Conservation (phyloP, 202 grass and related monocot genomes). For the Carex sylvatica region DNA sequence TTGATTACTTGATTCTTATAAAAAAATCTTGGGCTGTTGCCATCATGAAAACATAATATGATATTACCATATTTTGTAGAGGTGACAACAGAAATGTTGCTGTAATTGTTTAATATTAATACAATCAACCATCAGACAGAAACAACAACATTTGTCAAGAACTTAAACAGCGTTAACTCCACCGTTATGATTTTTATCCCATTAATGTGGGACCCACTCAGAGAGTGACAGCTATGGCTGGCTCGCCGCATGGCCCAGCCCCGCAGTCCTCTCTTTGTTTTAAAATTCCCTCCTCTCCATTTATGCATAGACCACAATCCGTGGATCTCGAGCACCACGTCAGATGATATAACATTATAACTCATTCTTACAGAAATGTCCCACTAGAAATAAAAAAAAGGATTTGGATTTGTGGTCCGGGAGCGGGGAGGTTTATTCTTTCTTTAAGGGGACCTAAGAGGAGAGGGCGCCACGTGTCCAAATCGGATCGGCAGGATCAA, state of each 20-base stretch:
- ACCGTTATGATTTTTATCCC: slow-evolving; percentile 28
- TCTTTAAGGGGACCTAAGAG: not conserved
- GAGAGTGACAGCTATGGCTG: not conserved
- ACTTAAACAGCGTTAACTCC: slow-evolving; percentile 7
- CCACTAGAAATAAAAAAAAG: not conserved
- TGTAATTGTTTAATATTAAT: not conserved
- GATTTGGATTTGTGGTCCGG: not conserved
- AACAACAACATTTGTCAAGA: not conserved
- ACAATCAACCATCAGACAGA: not conserved
- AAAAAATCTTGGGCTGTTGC: not conserved
- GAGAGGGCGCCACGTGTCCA: slow-evolving; percentile 34
- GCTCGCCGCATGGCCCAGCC: not conserved
- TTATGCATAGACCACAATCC: too few species aligned
- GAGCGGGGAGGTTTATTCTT: not conserved
- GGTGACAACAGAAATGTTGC: not conserved
- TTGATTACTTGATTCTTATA: not conserved
- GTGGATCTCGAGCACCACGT: not conserved
- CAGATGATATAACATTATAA: not conserved
- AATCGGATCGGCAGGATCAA: slow-evolving; percentile 22
- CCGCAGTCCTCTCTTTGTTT: not conserved
- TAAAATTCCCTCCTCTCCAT: not conserved
- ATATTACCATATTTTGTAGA: not conserved
- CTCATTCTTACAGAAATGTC: not conserved
- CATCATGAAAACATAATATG: not conserved
- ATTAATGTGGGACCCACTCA: not conserved